Evolutionary conservation across 495 filamentous ascomycete genomes (phyloP).

Genomic region (Penicillium cataractarum): DNA sequence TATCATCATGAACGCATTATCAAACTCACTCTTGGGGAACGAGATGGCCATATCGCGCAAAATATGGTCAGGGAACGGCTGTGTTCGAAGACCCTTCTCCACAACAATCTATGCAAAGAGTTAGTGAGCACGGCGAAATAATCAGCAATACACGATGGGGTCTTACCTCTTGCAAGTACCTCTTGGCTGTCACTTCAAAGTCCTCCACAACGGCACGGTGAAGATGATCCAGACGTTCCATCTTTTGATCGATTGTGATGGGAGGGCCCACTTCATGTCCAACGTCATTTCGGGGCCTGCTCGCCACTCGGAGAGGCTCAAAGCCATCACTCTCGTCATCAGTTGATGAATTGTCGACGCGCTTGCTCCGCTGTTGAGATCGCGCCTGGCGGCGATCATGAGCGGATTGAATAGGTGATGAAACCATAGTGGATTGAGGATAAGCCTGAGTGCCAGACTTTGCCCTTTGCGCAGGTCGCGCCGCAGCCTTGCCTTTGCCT

Average conservation of each 20-base stretch:
- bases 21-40: slow-evolving; percentile 63
- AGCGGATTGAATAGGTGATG: slow-evolving; percentile 73
- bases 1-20: neutral
- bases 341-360: slow-evolving; percentile 47
- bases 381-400: slow-evolving; percentile 48
- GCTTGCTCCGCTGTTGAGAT: slow-evolving; percentile 22
- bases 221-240: slow-evolving; percentile 62
- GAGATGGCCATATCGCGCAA: slow-evolving; percentile 82
- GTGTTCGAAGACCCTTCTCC: slow-evolving; percentile 58
- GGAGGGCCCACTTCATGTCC: slow-evolving; percentile 61
- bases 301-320: slow-evolving; percentile 55
- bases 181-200: slow-evolving; percentile 65
- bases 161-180: slow-evolving; percentile 60
- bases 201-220: slow-evolving; percentile 67
- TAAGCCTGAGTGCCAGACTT: slow-evolving; percentile 27
- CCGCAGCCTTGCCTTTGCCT: slow-evolving; percentile 41
- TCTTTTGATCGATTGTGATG: slow-evolving; percentile 69
- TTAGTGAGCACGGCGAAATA: slow-evolving; percentile 19
- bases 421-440: slow-evolving; percentile 79
- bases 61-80: slow-evolving; percentile 77
- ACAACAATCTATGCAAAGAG: slow-evolving; percentile 57
- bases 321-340: slow-evolving; percentile 66
- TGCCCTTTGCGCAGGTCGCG: slow-evolving; percentile 22
- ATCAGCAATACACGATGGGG: neutral
- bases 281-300: slow-evolving; percentile 39